Percentiles rank a stretch among this genome's conserved stretches.
These are phyloP conservation scores for Thermothelomyces thermophilus DNA, from an alignment of 2,329 filamentous ascomycete species.

Conservation along the genomic window DNA sequence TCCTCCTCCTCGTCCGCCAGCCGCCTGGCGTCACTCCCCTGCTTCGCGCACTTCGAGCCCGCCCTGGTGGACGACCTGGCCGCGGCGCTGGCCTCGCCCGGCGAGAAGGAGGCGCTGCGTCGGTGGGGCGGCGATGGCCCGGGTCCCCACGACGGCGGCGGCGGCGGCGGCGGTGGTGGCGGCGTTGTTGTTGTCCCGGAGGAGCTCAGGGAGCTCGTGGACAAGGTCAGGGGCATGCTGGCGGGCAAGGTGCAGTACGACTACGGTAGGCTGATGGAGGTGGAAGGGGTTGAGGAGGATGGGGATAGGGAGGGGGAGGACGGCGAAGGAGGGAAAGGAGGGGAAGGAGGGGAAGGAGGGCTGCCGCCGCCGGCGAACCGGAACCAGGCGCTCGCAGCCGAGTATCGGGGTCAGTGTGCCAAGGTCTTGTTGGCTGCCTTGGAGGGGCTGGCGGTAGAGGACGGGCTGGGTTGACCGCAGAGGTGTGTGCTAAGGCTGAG, in stretches of 20 bases:
- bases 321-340: slow-evolving; percentile 28
- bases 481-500: too few species aligned
- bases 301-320: slow-evolving; percentile 40
- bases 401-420: slow-evolving; percentile 45
- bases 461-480: background rate
- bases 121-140: too few species aligned
- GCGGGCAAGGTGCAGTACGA: slow-evolving; percentile 35
- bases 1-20: too few species aligned
- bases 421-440: slow-evolving; percentile 39
- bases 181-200: too few species aligned
- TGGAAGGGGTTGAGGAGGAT: slow-evolving; percentile 35
- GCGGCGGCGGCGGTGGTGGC: too few species aligned
- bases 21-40: slow-evolving; percentile 29
- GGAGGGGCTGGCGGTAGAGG: background rate
- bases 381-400: slow-evolving; percentile 43
- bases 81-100: slow-evolving; percentile 22
- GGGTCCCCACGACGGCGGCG: too few species aligned
- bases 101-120: slow-evolving; percentile 10
- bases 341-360: slow-evolving; percentile 30
- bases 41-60: slow-evolving; percentile 46
- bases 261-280: slow-evolving; percentile 38
- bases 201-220: slow-evolving; percentile 27
- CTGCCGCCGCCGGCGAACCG: slow-evolving; percentile 29
- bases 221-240: slow-evolving; percentile 31
- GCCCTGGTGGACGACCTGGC: slow-evolving; percentile 46